These are phyloP conservation scores for Fusarium sp. DNA, from an alignment of 2,329 filamentous ascomycete species.

Conservation along the genomic window DNA sequence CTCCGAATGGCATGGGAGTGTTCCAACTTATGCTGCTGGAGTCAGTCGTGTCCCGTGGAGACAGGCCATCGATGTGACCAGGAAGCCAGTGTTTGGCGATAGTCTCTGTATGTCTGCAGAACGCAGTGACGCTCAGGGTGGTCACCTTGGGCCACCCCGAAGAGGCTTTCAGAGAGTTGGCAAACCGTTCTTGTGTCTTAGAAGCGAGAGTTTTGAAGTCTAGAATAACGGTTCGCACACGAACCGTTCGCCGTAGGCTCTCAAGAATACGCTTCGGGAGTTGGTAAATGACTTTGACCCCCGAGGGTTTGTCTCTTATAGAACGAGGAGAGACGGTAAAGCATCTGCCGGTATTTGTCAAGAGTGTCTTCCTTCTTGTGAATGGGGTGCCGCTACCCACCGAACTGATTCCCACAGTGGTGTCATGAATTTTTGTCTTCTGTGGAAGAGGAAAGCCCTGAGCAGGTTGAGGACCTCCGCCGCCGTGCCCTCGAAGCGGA, in stretches of 20 bases:
- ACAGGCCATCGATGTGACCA: neutral
- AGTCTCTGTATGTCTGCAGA: neutral
- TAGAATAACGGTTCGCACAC: neutral
- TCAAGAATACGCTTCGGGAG: neutral
- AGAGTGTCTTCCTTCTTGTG: neutral
- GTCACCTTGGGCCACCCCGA: neutral
- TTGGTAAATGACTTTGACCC: neutral
- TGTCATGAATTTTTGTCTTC: neutral
- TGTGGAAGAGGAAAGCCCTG: neutral
- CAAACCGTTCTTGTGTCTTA: neutral
- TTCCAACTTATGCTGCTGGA: neutral
- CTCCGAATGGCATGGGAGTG: neutral
- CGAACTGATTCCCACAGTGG: neutral
- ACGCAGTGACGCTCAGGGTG: neutral
- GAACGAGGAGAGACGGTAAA: neutral
- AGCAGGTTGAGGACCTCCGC: neutral
- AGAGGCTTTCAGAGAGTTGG: neutral
- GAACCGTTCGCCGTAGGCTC: neutral
- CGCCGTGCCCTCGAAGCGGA: neutral
- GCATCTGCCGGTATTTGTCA: neutral
- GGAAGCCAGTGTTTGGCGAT: neutral
- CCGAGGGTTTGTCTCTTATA: neutral
- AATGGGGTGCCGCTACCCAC: neutral
- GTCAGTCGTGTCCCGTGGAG: neutral
- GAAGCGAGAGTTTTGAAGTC: neutral